Evolutionary conservation across 1,139 yeast genomes (phyloP), one percentile per base, ranked within the genome.

Genomic region (Magnusiomyces suaveolens): DNA sequence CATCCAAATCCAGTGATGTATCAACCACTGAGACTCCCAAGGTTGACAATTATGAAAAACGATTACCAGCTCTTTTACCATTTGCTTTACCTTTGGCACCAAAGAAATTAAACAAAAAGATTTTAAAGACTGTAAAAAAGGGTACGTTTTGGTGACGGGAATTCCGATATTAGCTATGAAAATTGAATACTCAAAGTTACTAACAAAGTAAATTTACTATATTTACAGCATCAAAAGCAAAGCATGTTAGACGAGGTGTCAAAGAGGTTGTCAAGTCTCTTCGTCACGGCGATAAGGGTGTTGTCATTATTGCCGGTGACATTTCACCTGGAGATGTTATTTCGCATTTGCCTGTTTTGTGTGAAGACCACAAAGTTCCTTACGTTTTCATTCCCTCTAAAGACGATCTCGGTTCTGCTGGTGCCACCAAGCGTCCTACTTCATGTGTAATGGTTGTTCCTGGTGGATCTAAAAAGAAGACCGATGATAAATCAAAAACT

Each of bases 351-450:
- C 99, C 99, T 56, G 97, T 94, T 52, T 79, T 94, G 60, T 94
- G 98, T 75, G 98, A 94, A 75, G 98, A 94, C 71, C 75, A 80
- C 61, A 75, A 87, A 53, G 97, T 92, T 52, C 97, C 97, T 66
- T 92, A 76, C 69, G 80, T 92, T 52, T 92, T 92, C 72, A 82
- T 92, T 61, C 98, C 98, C 64, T 88, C 97, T 54, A 92, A 92
- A 74, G 97, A 92, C 75, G 98, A 92, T 68, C 80, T 94, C 63
- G 99, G 99, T 43, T 85, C 95, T 60, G 98, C 99, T 36, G 97
- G 98, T 68, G 96, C 97, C 59, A 92, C 98, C 59, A 92, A 92
- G 77, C 84, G 99, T 78, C 98, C 98, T 64, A 94, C 99, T 43
- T 88, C 97, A 46, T 90, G 96, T 71, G 96, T 94, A 50, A 88